Evolutionary conservation across 2,329 filamentous ascomycete genomes (phyloP).

Genomic region (Exophiala mesophila): DNA sequence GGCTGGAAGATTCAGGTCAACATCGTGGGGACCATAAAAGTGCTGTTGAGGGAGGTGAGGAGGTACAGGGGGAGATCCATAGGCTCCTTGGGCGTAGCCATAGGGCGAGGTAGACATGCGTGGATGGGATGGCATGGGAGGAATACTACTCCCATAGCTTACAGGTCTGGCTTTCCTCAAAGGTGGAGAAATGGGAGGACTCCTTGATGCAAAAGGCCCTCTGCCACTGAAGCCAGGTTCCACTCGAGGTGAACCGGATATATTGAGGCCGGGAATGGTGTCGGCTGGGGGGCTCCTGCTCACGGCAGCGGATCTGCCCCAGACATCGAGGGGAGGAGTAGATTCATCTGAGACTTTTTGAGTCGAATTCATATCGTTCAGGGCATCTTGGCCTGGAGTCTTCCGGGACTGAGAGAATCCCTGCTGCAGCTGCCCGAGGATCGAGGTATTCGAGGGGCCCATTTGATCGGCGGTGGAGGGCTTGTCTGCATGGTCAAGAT

Average conservation of each 20-base stretch:
- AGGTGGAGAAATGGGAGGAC: conserved; percentile 42
- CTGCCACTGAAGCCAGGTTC: conserved; percentile 36
- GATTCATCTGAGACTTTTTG: conserved; percentile 27
- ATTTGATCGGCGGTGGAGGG: conserved; percentile 12
- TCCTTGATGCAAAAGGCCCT: conserved; percentile 37
- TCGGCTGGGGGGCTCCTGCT: conserved; percentile 20
- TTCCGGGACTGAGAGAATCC: conserved; percentile 12
- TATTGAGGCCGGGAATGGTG: conserved; percentile 15
- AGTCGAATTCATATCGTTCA: conserved; percentile 19
- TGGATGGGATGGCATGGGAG: conserved; percentile 28
- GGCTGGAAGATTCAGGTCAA: conserved; percentile 56
- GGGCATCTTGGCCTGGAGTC: conserved; percentile 8
- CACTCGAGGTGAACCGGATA: conserved; percentile 37
- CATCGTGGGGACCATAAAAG: conserved; percentile 69
- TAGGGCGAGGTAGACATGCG: conserved; percentile 29
- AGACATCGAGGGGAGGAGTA: conserved; percentile 22
- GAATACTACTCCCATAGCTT: conserved; percentile 39
- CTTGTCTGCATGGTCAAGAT: conserved; percentile 20
- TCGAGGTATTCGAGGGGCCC: conserved; percentile 15
- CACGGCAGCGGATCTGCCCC: conserved; percentile 12
- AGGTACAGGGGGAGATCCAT: conserved; percentile 52
- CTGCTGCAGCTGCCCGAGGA: conserved; percentile 18
- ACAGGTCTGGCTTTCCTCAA: conserved; percentile 37
- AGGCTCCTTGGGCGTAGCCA: conserved; percentile 38
- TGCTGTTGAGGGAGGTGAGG: conserved; percentile 72